Percentiles rank a stretch among this genome's conserved stretches.
Conservation (phyloP, 1,139 yeast genomes). For the Zhuliangozyma blackwelliae region DNA sequence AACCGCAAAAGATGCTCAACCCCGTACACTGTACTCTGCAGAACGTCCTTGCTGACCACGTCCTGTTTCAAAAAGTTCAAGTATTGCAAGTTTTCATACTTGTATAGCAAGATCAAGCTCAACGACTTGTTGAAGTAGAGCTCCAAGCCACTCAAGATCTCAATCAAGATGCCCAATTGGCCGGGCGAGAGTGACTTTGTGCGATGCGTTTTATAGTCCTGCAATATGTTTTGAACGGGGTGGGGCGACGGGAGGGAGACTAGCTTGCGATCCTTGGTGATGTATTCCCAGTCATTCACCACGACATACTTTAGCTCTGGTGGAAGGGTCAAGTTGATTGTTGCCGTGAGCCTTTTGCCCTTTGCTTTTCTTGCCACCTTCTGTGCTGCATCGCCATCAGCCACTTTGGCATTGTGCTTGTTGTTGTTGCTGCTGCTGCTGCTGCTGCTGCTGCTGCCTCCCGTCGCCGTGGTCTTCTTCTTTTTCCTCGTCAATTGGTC, state of each 20-base stretch:
- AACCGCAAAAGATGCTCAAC: slow-evolving; percentile 72
- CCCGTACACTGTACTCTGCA: slow-evolving; percentile 55
- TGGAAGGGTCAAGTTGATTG: slow-evolving; percentile 25
- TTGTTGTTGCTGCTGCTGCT: not conserved
- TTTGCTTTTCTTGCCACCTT: slow-evolving; percentile 2
- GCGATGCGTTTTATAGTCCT: slow-evolving; percentile 28
- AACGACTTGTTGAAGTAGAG: slow-evolving; percentile 75
- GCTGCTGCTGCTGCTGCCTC: not conserved
- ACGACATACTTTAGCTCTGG: slow-evolving; percentile 62
- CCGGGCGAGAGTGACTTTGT: slow-evolving; percentile 9
- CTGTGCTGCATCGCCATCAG: not conserved
- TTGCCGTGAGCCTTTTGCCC: not conserved
- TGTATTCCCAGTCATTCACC: slow-evolving; percentile 90
- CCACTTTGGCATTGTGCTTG: not conserved
- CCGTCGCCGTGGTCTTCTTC: slow-evolving; percentile 5
- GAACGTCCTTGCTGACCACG: slow-evolving; percentile 23
- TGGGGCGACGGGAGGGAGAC: slow-evolving; percentile 56
- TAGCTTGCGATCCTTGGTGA: slow-evolving; percentile 74
- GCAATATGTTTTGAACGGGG: slow-evolving; percentile 50
- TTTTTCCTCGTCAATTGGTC: slow-evolving; percentile 34
- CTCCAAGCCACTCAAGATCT: slow-evolving; percentile 64
- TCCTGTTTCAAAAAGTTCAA: slow-evolving; percentile 43
- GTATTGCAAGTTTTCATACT: slow-evolving; percentile 82
- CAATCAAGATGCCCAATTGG: slow-evolving; percentile 56
- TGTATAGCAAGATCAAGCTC: slow-evolving; percentile 70